A percentile compares a stretch with the other conserved stretches of the same genome.
Evolutionary conservation across 2,329 filamentous ascomycete genomes (phyloP).

Genomic region (Colletotrichum graminicola): DNA sequence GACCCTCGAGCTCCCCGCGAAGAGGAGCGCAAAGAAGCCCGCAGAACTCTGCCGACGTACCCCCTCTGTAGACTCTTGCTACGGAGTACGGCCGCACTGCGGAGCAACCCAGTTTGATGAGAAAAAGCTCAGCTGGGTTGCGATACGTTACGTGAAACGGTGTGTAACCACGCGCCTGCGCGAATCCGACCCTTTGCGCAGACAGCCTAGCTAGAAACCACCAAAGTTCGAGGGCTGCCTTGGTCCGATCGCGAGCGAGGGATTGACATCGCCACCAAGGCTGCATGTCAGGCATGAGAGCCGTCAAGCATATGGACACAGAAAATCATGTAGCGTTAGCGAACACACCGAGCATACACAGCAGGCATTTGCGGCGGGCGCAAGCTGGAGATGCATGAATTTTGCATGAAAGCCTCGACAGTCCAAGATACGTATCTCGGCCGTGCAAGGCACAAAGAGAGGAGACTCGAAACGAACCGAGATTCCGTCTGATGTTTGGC

Average conservation of each 20-base stretch:
- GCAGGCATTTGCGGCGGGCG: background rate
- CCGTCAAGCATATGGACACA: background rate
- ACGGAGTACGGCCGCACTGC: background rate
- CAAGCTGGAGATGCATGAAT: constrained; percentile 4
- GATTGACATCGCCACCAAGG: background rate
- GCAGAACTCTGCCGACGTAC: background rate
- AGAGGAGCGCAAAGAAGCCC: background rate
- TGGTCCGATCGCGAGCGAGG: background rate
- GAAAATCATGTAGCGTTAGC: background rate
- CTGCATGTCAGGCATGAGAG: background rate
- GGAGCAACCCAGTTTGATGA: background rate
- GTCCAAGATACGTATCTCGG: background rate
- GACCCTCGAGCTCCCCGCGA: background rate
- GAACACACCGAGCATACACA: background rate
- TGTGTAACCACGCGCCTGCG: background rate
- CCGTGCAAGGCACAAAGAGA: background rate
- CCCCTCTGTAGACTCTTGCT: background rate
- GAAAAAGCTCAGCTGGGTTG: background rate
- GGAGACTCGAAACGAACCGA: constrained; percentile 20
- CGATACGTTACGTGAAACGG: background rate
- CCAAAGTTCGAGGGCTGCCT: background rate
- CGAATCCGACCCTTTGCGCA: background rate
- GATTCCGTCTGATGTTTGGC: constrained; percentile 35
- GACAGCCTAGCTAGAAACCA: background rate
- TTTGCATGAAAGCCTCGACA: background rate